A percentile compares a stretch with the other conserved stretches of the same genome.
Evolutionary conservation across 225 moss, liverwort and hornwort species (phyloP).

Genomic region (Takakia lepidozioides): DNA sequence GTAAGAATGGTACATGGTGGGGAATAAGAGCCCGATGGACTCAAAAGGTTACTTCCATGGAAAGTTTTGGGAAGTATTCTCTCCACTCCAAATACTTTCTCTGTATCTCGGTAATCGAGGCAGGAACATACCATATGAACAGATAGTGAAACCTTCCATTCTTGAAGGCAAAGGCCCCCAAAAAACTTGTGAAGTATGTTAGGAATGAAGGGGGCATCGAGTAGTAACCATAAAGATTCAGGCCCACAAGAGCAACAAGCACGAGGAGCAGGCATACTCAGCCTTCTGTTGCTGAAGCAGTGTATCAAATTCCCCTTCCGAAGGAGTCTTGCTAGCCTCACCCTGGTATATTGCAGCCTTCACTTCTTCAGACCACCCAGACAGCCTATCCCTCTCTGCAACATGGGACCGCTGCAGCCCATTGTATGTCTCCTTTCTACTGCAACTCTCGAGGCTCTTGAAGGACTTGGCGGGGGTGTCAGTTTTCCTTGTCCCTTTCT

Average conservation of each 20-base stretch:
- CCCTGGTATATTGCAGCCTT: slow-evolving; percentile 39
- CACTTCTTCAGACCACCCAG: slow-evolving; percentile 54
- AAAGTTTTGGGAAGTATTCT: no score
- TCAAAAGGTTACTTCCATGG: no score
- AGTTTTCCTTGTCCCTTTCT: no score
- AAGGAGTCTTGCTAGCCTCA: slow-evolving; percentile 18
- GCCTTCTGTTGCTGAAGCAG: slow-evolving; percentile 28
- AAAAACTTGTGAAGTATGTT: slow-evolving; percentile 1
- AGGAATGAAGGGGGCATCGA: background rate
- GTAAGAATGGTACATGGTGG: no score
- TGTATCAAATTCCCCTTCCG: slow-evolving; percentile 31
- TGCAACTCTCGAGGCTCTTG: background rate
- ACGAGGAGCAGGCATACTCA: slow-evolving; percentile 21
- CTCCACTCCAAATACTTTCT: no score
- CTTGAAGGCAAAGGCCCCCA: background rate
- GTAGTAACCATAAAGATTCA: background rate
- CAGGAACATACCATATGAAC: no score
- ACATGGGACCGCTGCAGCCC: background rate
- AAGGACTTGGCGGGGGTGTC: background rate
- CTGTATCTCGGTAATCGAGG: no score
- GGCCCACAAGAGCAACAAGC: background rate
- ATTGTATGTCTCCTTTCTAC: background rate
- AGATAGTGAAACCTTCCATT: no score
- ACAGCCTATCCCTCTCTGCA: slow-evolving; percentile 22
- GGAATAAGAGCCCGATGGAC: no score